Conservation (phyloP, 331 rosid species). For the Pyrus hybrid region DNA sequence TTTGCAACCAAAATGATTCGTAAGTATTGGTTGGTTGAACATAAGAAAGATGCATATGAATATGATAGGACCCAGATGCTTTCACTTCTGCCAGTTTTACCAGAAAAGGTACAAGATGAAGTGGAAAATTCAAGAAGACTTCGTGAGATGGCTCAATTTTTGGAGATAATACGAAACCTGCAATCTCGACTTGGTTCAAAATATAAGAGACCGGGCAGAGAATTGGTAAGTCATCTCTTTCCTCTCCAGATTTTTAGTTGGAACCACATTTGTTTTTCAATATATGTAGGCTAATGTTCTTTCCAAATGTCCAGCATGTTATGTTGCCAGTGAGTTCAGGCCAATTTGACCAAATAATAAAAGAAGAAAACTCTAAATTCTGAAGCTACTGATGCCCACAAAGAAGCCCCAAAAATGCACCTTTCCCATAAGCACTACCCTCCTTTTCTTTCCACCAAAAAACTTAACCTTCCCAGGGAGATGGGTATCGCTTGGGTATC, state of each 20-base stretch:
- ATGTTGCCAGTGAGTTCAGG: neutral
- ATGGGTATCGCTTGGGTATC: neutral
- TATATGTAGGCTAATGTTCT: no score
- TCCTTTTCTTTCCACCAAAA: no score
- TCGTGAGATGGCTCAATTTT: conserved; percentile 78
- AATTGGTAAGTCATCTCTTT: conserved; percentile 43
- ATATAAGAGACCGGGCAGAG: conserved; percentile 67
- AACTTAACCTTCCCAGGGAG: neutral
- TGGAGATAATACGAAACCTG: conserved; percentile 86
- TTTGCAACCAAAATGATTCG: conserved; percentile 88
- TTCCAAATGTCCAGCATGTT: neutral
- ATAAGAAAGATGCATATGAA: conserved; percentile 28
- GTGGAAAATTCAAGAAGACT: conserved; percentile 55
- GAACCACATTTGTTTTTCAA: neutral
- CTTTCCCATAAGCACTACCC: no score
- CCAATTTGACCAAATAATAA: neutral
- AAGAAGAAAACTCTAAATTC: no score
- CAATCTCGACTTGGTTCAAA: conserved; percentile 61
- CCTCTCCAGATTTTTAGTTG: neutral
- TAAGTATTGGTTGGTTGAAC: conserved; percentile 62
- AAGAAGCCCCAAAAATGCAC: no score
- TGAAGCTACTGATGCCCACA: no score
- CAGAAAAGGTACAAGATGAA: conserved; percentile 34
- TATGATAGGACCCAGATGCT: conserved; percentile 33
- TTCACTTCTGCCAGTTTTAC: conserved; percentile 50